phyloP scores from a whole-genome alignment of 1,139 yeast genomes.

The Pichia sp. region DNA sequence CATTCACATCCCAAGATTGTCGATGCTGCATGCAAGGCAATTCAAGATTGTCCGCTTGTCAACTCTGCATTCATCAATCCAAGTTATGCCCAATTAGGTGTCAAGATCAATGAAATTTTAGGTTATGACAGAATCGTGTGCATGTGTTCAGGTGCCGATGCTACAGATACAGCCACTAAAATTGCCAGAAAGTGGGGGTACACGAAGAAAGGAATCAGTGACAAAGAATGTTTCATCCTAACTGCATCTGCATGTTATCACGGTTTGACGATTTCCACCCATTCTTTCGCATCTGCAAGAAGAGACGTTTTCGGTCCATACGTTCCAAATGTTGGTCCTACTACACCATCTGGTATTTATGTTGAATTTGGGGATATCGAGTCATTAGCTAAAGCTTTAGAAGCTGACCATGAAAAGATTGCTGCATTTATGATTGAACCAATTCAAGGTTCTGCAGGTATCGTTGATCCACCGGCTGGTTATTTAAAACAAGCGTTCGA shows the following conservation, averaged over 20 bases:
- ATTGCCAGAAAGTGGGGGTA: slow-evolving; percentile 31
- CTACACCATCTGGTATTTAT: slow-evolving; percentile 14
- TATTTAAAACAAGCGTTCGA: slow-evolving; percentile 70
- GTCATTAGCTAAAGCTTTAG: slow-evolving; percentile 19
- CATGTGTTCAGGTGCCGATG: slow-evolving; percentile 29
- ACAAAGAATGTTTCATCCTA: slow-evolving; percentile 22
- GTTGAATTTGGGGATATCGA: slow-evolving; percentile 25
- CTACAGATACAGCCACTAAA: slow-evolving; percentile 28
- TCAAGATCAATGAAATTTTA: slow-evolving; percentile 2
- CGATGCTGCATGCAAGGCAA: slow-evolving; percentile 25
- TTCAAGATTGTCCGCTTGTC: slow-evolving; percentile 21
- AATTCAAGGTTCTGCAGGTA: slow-evolving; percentile 98
- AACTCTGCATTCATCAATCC: slow-evolving; percentile 25
- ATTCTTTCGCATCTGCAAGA: slow-evolving; percentile 22
- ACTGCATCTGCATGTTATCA: slow-evolving; percentile 29
- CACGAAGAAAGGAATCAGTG: slow-evolving; percentile 20
- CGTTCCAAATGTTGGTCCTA: slow-evolving; percentile 23
- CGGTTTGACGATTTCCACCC: slow-evolving; percentile 29
- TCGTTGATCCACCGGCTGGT: slow-evolving; percentile 84
- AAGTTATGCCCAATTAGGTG: slow-evolving; percentile 18
- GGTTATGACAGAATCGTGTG: slow-evolving; percentile 23
- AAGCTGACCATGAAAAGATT: slow-evolving; percentile 21
- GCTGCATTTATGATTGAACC: slow-evolving; percentile 75
- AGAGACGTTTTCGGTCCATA: slow-evolving; percentile 23
- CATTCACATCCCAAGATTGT: slow-evolving; percentile 30